These are phyloP conservation scores for Cladosporium colombiae DNA, from an alignment of 2,329 filamentous ascomycete genomes.

Conservation along the genomic window DNA sequence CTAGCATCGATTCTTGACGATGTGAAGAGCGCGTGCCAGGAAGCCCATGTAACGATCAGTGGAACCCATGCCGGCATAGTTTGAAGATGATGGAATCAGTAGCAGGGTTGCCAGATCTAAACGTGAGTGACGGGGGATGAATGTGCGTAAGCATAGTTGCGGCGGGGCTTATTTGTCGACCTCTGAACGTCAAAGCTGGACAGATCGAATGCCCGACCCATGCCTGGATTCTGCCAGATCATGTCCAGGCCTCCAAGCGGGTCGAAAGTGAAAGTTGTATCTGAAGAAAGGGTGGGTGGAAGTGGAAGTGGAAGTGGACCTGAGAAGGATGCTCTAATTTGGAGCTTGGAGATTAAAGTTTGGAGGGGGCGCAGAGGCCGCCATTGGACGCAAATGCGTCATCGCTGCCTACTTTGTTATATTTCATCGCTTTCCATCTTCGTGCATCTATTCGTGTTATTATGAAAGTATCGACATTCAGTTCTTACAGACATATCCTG, in stretches of 20 bases:
- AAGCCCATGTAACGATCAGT: background rate
- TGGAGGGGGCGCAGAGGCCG: background rate
- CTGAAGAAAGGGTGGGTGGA: background rate
- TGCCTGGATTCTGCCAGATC: too few species aligned
- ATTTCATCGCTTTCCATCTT: background rate
- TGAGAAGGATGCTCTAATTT: background rate
- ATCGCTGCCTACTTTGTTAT: background rate
- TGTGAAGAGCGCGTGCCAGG: background rate
- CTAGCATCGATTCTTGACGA: background rate
- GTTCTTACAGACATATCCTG: too few species aligned
- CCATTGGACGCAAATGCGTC: background rate
- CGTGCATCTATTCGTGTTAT: too few species aligned
- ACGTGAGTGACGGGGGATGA: background rate
- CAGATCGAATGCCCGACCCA: background rate
- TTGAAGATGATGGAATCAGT: too few species aligned
- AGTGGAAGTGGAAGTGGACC: background rate
- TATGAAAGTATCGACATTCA: too few species aligned
- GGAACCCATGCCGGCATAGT: too few species aligned
- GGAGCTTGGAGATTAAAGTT: background rate
- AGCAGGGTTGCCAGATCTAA: background rate
- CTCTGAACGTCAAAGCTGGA: background rate
- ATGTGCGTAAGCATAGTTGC: background rate
- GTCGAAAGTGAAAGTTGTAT: background rate
- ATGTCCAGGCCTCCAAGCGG: background rate
- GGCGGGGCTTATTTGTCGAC: background rate